Base-by-base conservation (phyloP, 495 filamentous ascomycete species). In the Penicillium ucsense region DNA sequence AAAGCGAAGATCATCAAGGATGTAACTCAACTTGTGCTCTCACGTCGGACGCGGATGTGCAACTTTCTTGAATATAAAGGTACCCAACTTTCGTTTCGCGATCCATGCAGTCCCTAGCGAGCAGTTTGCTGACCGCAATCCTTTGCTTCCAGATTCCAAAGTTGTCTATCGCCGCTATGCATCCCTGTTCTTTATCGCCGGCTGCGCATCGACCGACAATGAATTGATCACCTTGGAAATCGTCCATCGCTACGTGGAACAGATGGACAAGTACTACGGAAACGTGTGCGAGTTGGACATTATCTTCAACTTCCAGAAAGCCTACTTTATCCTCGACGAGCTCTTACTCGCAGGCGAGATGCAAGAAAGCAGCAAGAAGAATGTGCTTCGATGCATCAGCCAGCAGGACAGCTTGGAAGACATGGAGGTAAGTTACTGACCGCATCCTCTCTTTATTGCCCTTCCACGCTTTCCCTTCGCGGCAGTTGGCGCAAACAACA, bases 261-360 rank as follows among this genome's bases (percentile, higher is more conserved):
- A 97, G 72, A 99, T 97, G 92, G 92, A 99, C 77, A 99, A 97
- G 65, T 99, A 97, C 76, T 99, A 99, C 64, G 92, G 92, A 65
- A 99, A 99, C 69, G 92, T 99, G 48, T 99, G 92, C 80, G 94
- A 99, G 74, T 75, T 98, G 54, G 92, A 98, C 60, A 92, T 98
- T 62, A 95, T 97, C 60, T 99, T 99, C 78, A 97, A 97, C 67
- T 97, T 97, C 66, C 92, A 96, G 63, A 97, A 97, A 72, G 92
- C 94, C 46, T 99, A 99, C 67, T 96, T 94, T 67, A 97, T 99
- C 57, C 77, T 99, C 27, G 92, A 99, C 60, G 92, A 99, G 74
- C 77, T 99, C 41, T 76, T 99, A 55, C 65, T 99, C 50, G 92
- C 94, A 3, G 92, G 92, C 35, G 92, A 99, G 66, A 84, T 99